A percentile compares a stretch with the other conserved stretches of the same genome.
These are phyloP conservation scores for Clonostachys rhizophaga DNA, from an alignment of 2,329 filamentous ascomycete genomes.

Conservation along the genomic window DNA sequence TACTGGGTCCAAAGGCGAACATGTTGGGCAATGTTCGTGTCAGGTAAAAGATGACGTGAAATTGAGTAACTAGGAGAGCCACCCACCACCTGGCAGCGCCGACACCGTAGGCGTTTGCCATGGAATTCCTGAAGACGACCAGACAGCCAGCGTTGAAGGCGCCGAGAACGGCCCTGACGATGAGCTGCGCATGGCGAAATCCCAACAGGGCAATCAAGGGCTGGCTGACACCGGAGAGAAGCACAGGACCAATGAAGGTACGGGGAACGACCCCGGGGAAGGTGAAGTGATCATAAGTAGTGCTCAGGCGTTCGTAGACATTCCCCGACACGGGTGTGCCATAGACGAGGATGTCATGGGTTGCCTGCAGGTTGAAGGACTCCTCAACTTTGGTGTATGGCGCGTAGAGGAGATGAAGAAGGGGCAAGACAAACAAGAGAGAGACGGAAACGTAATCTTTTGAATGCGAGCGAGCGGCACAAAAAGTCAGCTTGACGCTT, in stretches of 20 bases:
- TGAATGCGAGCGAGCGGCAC: background rate
- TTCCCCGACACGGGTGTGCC: conserved; percentile 56
- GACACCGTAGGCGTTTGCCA: conserved; percentile 64
- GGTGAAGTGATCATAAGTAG: conserved; percentile 79
- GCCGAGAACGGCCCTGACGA: conserved; percentile 75
- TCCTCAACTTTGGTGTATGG: conserved; percentile 98
- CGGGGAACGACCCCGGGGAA: conserved; percentile 91
- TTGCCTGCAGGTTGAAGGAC: conserved; percentile 94
- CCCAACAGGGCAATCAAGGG: conserved; percentile 57
- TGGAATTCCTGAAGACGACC: conserved; percentile 56
- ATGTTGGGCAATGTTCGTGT: conserved; percentile 92
- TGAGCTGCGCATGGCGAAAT: conserved; percentile 50
- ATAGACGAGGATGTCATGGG: conserved; percentile 82
- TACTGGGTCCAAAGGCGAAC: conserved; percentile 87
- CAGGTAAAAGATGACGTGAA: conserved; percentile 90
- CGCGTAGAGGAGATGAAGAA: conserved; percentile 64
- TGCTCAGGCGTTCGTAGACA: conserved; percentile 45
- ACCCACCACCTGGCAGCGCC: conserved; percentile 74
- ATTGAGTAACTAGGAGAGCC: conserved; percentile 75
- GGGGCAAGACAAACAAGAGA: conserved; percentile 51
- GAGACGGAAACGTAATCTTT: conserved; percentile 15
- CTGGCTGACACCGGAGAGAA: conserved; percentile 69
- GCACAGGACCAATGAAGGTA: conserved; percentile 78
- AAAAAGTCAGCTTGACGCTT: too few relatives aligned
- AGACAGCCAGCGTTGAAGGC: conserved; percentile 69